Evolutionary conservation across 2,329 filamentous ascomycete species (phyloP).

Genomic region (Madurella mycetomatis): DNA sequence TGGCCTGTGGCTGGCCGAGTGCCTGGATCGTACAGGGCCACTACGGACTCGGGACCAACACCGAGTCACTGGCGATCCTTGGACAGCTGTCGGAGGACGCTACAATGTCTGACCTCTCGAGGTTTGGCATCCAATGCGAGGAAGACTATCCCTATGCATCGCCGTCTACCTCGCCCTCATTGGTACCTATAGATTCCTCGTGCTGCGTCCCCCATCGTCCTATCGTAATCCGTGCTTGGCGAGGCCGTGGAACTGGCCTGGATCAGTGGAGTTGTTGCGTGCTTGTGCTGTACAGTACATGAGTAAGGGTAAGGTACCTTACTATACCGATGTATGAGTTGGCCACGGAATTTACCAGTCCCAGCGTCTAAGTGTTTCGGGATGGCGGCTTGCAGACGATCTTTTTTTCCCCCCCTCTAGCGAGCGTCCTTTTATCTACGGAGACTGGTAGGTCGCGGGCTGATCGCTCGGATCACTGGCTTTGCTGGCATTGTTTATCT

Average conservation of each 20-base stretch:
- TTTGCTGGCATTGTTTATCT: background rate
- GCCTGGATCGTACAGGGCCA: conserved; percentile 7
- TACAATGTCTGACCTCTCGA: background rate
- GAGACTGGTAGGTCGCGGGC: background rate
- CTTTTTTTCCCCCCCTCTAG: background rate
- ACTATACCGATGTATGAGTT: background rate
- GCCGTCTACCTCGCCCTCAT: background rate
- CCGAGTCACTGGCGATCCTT: background rate
- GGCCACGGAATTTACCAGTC: background rate
- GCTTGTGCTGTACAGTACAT: background rate
- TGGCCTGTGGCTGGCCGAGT: background rate
- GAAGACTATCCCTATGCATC: background rate
- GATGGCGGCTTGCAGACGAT: conserved; percentile 1
- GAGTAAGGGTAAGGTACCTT: background rate
- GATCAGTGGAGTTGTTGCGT: background rate
- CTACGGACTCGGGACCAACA: conserved; percentile 1
- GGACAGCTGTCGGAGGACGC: background rate
- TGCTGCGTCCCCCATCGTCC: background rate
- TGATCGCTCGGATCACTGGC: background rate
- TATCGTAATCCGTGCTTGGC: conserved; percentile 6
- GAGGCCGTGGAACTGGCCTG: conserved; percentile 8
- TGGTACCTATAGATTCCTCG: background rate
- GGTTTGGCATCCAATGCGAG: background rate
- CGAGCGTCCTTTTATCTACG: conserved; percentile 4
- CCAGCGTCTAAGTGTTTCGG: background rate